Conservation (phyloP, 495 filamentous ascomycete species). For the Podospora appendiculata region DNA sequence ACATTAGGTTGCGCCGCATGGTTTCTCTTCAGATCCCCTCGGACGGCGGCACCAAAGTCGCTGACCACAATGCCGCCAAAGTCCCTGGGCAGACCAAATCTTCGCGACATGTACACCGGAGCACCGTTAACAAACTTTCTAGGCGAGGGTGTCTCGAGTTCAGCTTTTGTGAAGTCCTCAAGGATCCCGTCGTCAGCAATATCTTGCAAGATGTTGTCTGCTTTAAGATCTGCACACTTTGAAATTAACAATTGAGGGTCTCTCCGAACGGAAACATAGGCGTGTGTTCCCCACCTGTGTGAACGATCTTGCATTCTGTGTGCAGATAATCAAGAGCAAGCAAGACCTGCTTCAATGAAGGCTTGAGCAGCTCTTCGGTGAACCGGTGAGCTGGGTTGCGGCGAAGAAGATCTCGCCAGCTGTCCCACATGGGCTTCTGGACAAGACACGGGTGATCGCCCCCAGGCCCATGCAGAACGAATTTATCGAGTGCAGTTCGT, state of each 20-base stretch:
- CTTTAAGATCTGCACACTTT: constrained; percentile 20
- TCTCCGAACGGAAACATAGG: too few relatives aligned
- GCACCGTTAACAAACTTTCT: background rate
- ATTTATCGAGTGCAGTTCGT: constrained; percentile 32
- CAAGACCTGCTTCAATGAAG: constrained; percentile 26
- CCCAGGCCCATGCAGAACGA: constrained; percentile 26
- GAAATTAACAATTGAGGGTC: background rate
- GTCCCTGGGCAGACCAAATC: background rate
- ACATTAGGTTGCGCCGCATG: constrained; percentile 25
- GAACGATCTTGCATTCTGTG: constrained; percentile 30
- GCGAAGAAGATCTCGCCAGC: constrained; percentile 18
- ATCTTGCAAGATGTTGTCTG: constrained; percentile 28
- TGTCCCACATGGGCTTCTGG: constrained; percentile 34
- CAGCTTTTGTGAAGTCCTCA: constrained; percentile 11
- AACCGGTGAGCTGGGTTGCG: constrained; percentile 23
- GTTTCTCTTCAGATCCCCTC: constrained; percentile 12
- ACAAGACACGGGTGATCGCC: constrained; percentile 39
- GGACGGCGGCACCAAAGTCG: constrained; percentile 41
- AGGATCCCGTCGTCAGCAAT: constrained; percentile 9
- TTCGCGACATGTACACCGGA: background rate
- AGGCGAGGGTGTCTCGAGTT: constrained; percentile 17
- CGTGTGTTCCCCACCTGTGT: constrained; percentile 29
- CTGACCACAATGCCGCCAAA: background rate
- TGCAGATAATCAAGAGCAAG: constrained; percentile 36
- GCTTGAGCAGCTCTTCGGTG: constrained; percentile 19